Percentiles rank a stretch among this genome's conserved stretches.
These are phyloP conservation scores for Chlamydomonas incerta DNA, from an alignment of 139 green algal species.

Conservation along the genomic window DNA sequence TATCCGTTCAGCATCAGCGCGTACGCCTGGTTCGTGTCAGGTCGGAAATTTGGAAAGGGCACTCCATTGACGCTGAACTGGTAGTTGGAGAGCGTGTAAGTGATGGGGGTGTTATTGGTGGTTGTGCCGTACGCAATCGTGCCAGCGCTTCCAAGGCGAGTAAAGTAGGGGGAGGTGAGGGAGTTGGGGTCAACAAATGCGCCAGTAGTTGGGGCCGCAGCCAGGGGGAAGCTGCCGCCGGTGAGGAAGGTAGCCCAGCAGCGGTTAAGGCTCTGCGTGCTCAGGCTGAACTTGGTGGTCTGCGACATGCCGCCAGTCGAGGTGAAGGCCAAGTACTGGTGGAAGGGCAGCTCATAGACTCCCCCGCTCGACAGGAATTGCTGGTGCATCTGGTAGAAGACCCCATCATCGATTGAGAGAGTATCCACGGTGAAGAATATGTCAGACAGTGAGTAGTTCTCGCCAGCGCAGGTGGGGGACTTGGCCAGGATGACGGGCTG, in stretches of 20 bases:
- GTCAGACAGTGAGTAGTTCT: not conserved
- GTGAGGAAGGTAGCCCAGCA: not conserved
- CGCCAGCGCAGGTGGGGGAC: not conserved
- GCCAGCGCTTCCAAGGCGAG: not conserved
- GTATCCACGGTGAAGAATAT: constrained; percentile 9
- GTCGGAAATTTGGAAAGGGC: not conserved
- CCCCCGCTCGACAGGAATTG: not conserved
- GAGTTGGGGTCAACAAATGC: not conserved
- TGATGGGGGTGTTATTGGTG: not conserved
- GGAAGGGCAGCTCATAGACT: not conserved
- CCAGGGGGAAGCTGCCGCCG: not conserved
- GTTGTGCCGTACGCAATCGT: not conserved
- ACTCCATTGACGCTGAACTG: not conserved
- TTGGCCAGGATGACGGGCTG: not conserved
- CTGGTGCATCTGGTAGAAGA: constrained; percentile 1
- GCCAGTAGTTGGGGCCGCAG: not conserved
- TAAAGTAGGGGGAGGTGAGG: not conserved
- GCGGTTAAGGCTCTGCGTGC: not conserved
- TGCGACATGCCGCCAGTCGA: not conserved
- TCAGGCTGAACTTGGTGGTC: not conserved
- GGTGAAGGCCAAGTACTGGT: not conserved
- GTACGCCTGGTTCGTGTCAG: not conserved
- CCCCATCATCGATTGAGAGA: constrained; percentile 14
- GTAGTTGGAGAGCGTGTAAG: not conserved
- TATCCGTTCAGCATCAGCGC: not conserved